Conservation (phyloP, 2,329 filamentous ascomycete species). For the Beauveria sp. region DNA sequence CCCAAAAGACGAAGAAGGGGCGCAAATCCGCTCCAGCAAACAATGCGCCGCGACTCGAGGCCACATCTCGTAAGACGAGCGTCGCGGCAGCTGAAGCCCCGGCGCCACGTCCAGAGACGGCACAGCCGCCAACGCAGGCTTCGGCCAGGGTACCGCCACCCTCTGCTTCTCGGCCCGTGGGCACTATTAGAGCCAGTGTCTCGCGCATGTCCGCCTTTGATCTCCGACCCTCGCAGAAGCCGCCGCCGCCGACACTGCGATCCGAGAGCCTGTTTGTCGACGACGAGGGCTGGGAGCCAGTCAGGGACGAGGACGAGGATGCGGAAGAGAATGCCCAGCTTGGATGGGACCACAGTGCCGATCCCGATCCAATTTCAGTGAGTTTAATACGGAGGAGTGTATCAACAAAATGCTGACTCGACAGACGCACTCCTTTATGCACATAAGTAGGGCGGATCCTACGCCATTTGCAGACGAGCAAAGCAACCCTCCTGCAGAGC, state of each 20-base stretch:
- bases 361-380: slow-evolving; percentile 46
- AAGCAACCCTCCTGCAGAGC: slow-evolving; percentile 18
- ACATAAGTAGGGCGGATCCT: slow-evolving; percentile 32
- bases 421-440: slow-evolving; percentile 37
- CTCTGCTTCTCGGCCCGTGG: slow-evolving; percentile 26
- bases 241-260: slow-evolving; percentile 49
- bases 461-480: slow-evolving; percentile 17
- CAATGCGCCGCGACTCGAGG: slow-evolving; percentile 37
- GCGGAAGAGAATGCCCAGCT: slow-evolving; percentile 60
- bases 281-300: slow-evolving; percentile 69
- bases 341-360: slow-evolving; percentile 65
- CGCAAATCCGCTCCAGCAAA: slow-evolving; percentile 30
- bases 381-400: slow-evolving; percentile 19
- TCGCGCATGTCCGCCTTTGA: slow-evolving; percentile 32
- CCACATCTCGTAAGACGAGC: slow-evolving; percentile 38
- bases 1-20: slow-evolving; percentile 40
- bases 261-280: slow-evolving; percentile 69
- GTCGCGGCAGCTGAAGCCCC: slow-evolving; percentile 28
- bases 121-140: slow-evolving; percentile 15
- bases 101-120: slow-evolving; percentile 1
- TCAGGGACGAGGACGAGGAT: slow-evolving; percentile 51
- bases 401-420: slow-evolving; percentile 20
- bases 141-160: slow-evolving; percentile 22
- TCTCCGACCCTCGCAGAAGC: slow-evolving; percentile 45
- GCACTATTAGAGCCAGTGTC: slow-evolving; percentile 27